phyloP scores from a whole-genome alignment of 805 yeast genomes.

The Cyberlindnera suaveolens region DNA sequence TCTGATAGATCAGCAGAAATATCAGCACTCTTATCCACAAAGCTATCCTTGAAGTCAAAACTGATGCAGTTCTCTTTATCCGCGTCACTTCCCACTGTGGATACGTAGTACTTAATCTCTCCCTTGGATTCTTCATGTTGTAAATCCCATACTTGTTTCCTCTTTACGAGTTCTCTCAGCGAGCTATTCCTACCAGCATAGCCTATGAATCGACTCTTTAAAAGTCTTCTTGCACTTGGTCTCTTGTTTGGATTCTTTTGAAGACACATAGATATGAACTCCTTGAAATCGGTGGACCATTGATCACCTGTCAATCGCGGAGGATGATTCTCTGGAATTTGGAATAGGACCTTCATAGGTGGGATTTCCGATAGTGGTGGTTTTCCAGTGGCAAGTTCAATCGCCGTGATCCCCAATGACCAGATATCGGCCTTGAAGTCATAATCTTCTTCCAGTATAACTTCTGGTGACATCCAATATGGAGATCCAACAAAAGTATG shows the following conservation, averaged over 20 bases:
- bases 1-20: slow-evolving; percentile 12
- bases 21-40: background rate
- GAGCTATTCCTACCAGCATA: slow-evolving; percentile 31
- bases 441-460: slow-evolving; percentile 80
- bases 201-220: slow-evolving; percentile 45
- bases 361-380: slow-evolving; percentile 88
- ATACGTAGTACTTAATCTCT: slow-evolving; percentile 19
- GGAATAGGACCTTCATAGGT: slow-evolving; percentile 34
- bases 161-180: slow-evolving; percentile 35
- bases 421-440: slow-evolving; percentile 93
- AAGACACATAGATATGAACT: slow-evolving; percentile 65
- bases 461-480: slow-evolving; percentile 99
- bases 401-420: slow-evolving; percentile 93
- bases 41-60: slow-evolving; percentile 22
- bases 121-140: slow-evolving; percentile 1
- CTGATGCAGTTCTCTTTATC: slow-evolving; percentile 4
- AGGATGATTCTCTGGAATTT: slow-evolving; percentile 60
- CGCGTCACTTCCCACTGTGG: slow-evolving; percentile 22
- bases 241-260: slow-evolving; percentile 63
- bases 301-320: slow-evolving; percentile 80
- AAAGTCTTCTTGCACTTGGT: slow-evolving; percentile 54
- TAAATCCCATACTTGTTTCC: slow-evolving; percentile 36
- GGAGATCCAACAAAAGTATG: slow-evolving; percentile 73
- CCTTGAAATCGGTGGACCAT: slow-evolving; percentile 58
- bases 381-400: slow-evolving; percentile 90